Conservation (phyloP, 1,139 yeast species). For the Diutina mesorugosa region DNA sequence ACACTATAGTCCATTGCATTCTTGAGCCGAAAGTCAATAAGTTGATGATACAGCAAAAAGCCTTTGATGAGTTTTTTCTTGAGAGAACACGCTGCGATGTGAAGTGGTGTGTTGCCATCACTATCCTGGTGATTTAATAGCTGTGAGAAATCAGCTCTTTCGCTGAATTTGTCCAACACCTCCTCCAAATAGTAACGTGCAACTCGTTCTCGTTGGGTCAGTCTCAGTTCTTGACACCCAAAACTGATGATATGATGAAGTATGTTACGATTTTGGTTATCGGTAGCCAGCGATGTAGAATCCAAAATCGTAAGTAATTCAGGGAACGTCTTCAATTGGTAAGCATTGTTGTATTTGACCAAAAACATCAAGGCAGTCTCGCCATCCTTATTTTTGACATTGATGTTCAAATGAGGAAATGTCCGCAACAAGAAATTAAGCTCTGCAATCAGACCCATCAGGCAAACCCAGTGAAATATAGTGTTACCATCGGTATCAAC, state of each 20-base stretch:
- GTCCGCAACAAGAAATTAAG: conserved; percentile 57
- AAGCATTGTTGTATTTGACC: conserved; percentile 79
- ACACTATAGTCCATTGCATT: conserved; percentile 67
- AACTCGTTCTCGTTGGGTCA: conserved; percentile 33
- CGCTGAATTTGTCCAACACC: conserved; percentile 43
- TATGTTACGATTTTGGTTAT: conserved; percentile 58
- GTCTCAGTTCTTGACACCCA: conserved; percentile 17
- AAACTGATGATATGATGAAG: conserved; percentile 41
- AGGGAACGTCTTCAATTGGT: conserved; percentile 64
- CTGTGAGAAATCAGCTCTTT: conserved; percentile 13
- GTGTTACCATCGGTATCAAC: conserved; percentile 92
- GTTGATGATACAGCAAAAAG: conserved; percentile 60
- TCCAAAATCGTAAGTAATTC: conserved; percentile 58
- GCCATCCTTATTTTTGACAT: conserved; percentile 50
- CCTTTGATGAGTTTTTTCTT: conserved; percentile 68
- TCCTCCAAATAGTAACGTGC: conserved; percentile 77
- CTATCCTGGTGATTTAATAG: conserved; percentile 69
- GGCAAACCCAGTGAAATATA: conserved; percentile 93
- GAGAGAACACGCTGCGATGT: conserved; percentile 64
- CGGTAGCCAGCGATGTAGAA: conserved; percentile 66
- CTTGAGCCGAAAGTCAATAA: conserved; percentile 43
- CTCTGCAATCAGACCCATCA: conserved; percentile 66
- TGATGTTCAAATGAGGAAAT: conserved; percentile 40
- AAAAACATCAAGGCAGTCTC: conserved; percentile 87
- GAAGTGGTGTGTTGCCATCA: conserved; percentile 83